Evolutionary conservation across 208 protist species (phyloP), one percentile per base, ranked within the genome.

Genomic region (Hexamita inflata): DNA sequence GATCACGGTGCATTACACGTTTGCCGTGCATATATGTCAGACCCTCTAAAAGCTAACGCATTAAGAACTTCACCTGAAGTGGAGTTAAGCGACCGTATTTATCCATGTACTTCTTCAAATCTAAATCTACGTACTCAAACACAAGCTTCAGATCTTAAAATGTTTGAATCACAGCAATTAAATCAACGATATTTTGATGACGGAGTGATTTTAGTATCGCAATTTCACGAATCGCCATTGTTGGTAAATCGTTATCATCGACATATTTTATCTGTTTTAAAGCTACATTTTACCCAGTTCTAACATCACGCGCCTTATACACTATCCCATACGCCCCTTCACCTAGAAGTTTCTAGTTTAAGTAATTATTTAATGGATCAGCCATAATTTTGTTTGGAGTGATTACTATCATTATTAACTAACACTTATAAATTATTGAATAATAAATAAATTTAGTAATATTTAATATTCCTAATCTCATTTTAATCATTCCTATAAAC

Each of bases 11-110:
- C 2, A 93, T 77, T 75, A 94, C 92, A 64, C 91, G 85, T 79
- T 92, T 84, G 39, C 84, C 79, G 82, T 95, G 92, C 76, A 90
- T 94, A 80, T 90, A 94, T 57, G 86, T 87, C 0, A 49, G 93
- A 74, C n/a, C 89, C 90, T 61, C 89, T 40, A 95, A 78, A 11
- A 94, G 73, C 76, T 95, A 91, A 73, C 89, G 91, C 38, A 84
- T 45, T 1, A 35, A 86, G n/a, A 19, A 66, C 28, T 84, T 80
- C 2, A 74, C 30, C 9, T 58, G 66, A 15, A n/a, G 59, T 11
- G n/a, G 28, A 26, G 35, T 1, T 26, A 82, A 53, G 4, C 29
- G 35, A 9, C 40, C 39, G 29, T 38, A 19, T 13, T 70, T 28
- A 24, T 70, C 64, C 29, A 70, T 70, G 9, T 7, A 40, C 29